phyloP scores from a whole-genome alignment of 2,329 filamentous ascomycete species.

The Venturia effusa region DNA sequence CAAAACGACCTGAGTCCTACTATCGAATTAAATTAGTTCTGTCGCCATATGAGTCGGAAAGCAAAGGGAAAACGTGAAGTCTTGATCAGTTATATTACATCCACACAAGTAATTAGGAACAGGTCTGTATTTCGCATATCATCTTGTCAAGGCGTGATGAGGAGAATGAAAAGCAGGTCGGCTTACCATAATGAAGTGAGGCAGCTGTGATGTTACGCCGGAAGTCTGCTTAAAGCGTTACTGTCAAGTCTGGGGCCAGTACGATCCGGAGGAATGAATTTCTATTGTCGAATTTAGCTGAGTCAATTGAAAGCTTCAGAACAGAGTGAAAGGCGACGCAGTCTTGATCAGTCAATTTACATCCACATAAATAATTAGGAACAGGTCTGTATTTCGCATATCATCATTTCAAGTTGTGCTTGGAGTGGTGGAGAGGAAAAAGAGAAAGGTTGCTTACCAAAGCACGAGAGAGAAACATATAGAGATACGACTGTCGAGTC shows the following conservation, averaged over 20 bases:
- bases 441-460: not conserved
- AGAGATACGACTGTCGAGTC: not conserved
- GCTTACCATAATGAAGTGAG: not conserved
- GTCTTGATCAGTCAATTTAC: not conserved
- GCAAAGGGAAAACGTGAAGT: not conserved
- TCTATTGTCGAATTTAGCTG: not conserved
- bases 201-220: not conserved
- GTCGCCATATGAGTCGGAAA: too few species aligned
- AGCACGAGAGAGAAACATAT: not conserved
- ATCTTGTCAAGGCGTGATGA: not conserved
- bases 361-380: slow-evolving; percentile 6
- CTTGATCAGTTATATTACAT: slow-evolving; percentile 3
- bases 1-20: not conserved
- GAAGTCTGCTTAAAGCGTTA: not conserved
- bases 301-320: not conserved
- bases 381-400: slow-evolving; percentile 6
- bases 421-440: not conserved
- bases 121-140: slow-evolving; percentile 5
- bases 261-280: not conserved
- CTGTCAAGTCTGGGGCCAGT: not conserved
- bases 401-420: slow-evolving; percentile 3
- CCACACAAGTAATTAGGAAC: slow-evolving; percentile 4
- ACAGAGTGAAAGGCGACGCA: not conserved
- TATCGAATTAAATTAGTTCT: not conserved
- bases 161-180: not conserved